These are phyloP conservation scores for Phlebiopsis flavidoalba DNA, from an alignment of 768 basidiomycete species.

Conservation along the genomic window DNA sequence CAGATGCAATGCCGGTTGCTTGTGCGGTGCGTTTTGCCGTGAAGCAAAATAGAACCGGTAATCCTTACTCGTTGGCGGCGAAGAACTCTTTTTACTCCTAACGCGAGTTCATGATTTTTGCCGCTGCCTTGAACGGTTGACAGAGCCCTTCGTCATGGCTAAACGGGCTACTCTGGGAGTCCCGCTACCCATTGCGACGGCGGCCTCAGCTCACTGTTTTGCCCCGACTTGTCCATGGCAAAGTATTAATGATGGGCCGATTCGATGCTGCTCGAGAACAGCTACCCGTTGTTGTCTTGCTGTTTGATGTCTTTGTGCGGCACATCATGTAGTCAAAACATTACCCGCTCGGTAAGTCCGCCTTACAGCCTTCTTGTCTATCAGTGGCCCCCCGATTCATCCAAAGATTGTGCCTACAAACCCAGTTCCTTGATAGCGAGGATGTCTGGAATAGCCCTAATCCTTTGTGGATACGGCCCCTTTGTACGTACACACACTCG, in stretches of 20 bases:
- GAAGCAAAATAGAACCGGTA: neutral
- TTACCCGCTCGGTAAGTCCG: neutral
- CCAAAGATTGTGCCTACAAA: neutral
- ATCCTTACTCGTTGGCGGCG: neutral
- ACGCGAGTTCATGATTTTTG: neutral
- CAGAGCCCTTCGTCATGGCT: neutral
- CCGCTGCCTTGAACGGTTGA: neutral
- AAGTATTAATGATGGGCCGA: neutral
- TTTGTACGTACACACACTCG: slow-evolving; percentile 4
- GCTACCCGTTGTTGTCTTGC: neutral
- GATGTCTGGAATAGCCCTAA: neutral
- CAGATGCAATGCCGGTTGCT: neutral
- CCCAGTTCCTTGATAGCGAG: neutral
- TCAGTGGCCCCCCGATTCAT: neutral
- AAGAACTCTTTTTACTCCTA: neutral
- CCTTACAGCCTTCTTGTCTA: neutral
- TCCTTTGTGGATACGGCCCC: neutral
- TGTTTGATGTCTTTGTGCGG: no score
- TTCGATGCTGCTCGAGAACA: neutral
- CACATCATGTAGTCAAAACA: neutral
- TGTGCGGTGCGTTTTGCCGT: neutral
- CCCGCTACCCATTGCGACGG: neutral
- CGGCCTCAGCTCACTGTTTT: neutral
- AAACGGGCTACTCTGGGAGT: neutral
- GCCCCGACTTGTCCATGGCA: neutral